Evolutionary conservation across 371 early-diverging fungal species (phyloP).

Genomic region (Actinomortierella ambigua): DNA sequence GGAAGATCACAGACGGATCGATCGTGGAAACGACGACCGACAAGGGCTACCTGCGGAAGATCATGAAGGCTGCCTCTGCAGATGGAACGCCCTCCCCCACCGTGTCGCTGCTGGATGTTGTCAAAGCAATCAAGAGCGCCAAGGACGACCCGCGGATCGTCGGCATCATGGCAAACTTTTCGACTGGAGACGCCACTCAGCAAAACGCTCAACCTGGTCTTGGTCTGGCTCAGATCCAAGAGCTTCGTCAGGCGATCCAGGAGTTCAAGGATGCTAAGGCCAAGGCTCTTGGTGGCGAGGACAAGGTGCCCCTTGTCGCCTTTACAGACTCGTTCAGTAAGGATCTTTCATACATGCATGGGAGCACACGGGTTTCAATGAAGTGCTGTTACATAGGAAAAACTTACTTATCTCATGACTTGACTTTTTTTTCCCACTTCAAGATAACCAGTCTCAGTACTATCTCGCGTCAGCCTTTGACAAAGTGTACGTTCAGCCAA

Average conservation of each 20-base stretch:
- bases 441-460: slow-evolving; percentile 59
- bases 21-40: slow-evolving; percentile 47
- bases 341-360: background rate
- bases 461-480: slow-evolving; percentile 64
- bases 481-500: slow-evolving; percentile 60
- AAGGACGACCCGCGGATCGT: slow-evolving; percentile 46
- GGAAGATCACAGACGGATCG: slow-evolving; percentile 45
- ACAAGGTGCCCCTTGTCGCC: slow-evolving; percentile 50
- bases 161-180: slow-evolving; percentile 48
- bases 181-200: slow-evolving; percentile 23
- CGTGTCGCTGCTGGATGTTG: slow-evolving; percentile 32
- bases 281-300: slow-evolving; percentile 48
- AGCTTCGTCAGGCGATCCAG: slow-evolving; percentile 53
- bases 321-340: slow-evolving; percentile 54
- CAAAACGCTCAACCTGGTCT: slow-evolving; percentile 21
- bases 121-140: slow-evolving; percentile 40
- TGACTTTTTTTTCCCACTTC: too few species aligned
- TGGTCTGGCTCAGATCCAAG: slow-evolving; percentile 61
- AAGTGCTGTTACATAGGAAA: too few species aligned
- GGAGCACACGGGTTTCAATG: background rate
- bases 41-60: slow-evolving; percentile 29
- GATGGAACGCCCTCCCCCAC: slow-evolving; percentile 29
- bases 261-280: slow-evolving; percentile 53
- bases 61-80: slow-evolving; percentile 15
- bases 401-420: too few species aligned